phyloP scores from a whole-genome alignment of 2,329 filamentous ascomycete genomes.

The Fusarium coffeatum region DNA sequence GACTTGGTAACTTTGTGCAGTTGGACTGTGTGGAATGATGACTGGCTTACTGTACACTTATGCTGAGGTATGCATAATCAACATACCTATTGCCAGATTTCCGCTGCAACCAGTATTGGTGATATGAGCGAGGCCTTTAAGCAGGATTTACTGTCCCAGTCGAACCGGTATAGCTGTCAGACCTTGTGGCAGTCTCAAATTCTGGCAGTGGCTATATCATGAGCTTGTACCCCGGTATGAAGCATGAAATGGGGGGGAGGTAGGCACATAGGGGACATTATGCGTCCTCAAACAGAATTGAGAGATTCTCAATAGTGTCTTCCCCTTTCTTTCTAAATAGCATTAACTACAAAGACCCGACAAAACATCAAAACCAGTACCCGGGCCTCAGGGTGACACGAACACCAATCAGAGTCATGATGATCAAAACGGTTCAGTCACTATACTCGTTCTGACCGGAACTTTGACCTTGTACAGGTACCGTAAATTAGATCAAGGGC shows the following conservation, averaged over 20 bases:
- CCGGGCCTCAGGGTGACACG: not conserved
- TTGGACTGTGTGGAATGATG: slow-evolving; percentile 25
- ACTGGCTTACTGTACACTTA: not conserved
- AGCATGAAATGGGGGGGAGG: not conserved
- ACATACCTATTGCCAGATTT: not conserved
- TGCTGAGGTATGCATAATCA: not conserved
- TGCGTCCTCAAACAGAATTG: not conserved
- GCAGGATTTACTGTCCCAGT: not conserved
- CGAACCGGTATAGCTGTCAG: not conserved
- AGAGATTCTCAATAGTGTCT: not conserved
- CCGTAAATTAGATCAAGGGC: not conserved
- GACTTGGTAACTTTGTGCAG: slow-evolving; percentile 9
- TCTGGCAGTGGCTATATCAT: not conserved
- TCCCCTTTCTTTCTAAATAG: not conserved
- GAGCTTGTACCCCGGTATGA: not conserved
- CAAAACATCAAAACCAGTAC: not conserved
- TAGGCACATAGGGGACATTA: not conserved
- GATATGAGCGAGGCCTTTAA: not conserved
- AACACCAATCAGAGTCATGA: not conserved
- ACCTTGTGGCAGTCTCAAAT: not conserved
- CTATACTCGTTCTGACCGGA: not conserved
- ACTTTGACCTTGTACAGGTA: not conserved
- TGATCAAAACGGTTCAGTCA: not conserved
- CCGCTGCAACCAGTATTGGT: not conserved
- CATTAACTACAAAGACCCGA: not conserved